phyloP scores from a whole-genome alignment of 2,329 filamentous ascomycete genomes.

The Iodosphaeria phyllophila region DNA sequence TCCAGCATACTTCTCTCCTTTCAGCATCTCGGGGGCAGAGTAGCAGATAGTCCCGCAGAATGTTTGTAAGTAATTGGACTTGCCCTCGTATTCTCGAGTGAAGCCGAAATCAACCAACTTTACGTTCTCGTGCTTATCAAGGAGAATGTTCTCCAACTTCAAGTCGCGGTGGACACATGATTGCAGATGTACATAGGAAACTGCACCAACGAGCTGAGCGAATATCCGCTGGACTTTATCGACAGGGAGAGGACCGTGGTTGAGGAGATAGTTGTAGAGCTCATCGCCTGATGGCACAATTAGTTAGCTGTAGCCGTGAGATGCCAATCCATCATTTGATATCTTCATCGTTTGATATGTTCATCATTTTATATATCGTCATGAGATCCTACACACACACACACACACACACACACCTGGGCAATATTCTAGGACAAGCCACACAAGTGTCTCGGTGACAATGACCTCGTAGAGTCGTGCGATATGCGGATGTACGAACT shows the following conservation, averaged over 20 bases:
- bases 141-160: conserved; percentile 88
- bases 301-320: too few relatives aligned
- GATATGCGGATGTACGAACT: conserved; percentile 95
- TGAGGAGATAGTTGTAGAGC: conserved; percentile 86
- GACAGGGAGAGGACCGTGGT: conserved; percentile 66
- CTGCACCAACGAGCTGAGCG: conserved; percentile 83
- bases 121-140: conserved; percentile 94
- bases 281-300: conserved; percentile 89
- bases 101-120: conserved; percentile 98
- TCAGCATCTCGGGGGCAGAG: conserved; percentile 94
- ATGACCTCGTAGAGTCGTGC: conserved; percentile 95
- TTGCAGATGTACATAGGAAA: conserved; percentile 86
- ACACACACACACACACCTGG: conserved; percentile 47
- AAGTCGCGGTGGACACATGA: conserved; percentile 93
- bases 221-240: conserved; percentile 91
- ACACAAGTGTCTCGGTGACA: conserved; percentile 85
- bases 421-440: conserved; percentile 94
- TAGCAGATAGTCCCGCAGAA: conserved; percentile 98
- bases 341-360: too few relatives aligned
- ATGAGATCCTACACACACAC: too few relatives aligned
- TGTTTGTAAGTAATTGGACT: conserved; percentile 85
- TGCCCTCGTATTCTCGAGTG: conserved; percentile 90
- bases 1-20: conserved; percentile 92
- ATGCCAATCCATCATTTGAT: too few relatives aligned
- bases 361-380: too few relatives aligned